Conservation (phyloP, 148 eudicot genomes). For the Polygonum aviculare region DNA sequence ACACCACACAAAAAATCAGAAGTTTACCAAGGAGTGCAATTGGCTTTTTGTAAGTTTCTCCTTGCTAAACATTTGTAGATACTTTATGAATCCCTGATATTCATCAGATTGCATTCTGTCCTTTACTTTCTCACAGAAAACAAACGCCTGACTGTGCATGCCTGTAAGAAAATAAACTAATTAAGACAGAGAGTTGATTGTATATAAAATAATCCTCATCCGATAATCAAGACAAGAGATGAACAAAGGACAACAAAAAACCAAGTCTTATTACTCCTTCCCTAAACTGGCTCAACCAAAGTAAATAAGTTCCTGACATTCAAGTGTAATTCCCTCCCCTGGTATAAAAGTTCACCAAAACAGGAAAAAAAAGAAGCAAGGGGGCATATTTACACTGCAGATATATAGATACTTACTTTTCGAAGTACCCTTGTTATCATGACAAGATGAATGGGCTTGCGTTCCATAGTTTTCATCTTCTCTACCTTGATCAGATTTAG, state of each 20-base stretch:
- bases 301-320: not conserved
- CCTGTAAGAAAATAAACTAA: slow-evolving; percentile 22
- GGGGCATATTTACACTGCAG: not conserved
- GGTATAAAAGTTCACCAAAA: not conserved
- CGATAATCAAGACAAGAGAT: not conserved
- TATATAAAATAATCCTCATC: not conserved
- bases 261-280: not conserved
- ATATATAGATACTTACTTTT: slow-evolving; percentile 13
- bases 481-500: slow-evolving; percentile 21
- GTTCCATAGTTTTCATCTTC: slow-evolving; percentile 23
- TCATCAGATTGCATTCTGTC: slow-evolving; percentile 29
- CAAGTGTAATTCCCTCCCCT: not conserved
- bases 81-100: slow-evolving; percentile 36
- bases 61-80: slow-evolving; percentile 23
- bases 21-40: slow-evolving; percentile 30
- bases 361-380: not conserved
- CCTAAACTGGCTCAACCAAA: not conserved
- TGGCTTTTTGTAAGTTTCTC: slow-evolving; percentile 25
- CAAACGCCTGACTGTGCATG: slow-evolving; percentile 26
- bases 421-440: slow-evolving; percentile 21
- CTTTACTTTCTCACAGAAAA: slow-evolving; percentile 42
- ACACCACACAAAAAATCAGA: not conserved
- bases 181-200: not conserved
- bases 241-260: not conserved
- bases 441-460: slow-evolving; percentile 17